Evolutionary conservation across 2,329 filamentous ascomycete genomes (phyloP).

Genomic region (Colletotrichum neosansevieriae): DNA sequence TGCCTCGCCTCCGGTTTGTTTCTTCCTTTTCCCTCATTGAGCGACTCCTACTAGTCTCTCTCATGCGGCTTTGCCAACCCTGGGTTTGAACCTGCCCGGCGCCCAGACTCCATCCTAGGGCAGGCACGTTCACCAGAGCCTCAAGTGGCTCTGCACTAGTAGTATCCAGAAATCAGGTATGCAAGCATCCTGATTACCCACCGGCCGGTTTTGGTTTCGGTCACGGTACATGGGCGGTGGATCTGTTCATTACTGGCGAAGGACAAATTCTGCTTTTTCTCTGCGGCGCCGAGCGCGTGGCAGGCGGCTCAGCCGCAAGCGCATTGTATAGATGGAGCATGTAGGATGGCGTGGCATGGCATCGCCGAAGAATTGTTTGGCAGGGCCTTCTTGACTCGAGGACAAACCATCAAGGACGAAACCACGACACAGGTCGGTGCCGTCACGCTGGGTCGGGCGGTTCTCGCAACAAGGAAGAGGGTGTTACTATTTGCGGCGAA

Average conservation of each 20-base stretch:
- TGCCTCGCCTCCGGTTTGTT: conserved; percentile 37
- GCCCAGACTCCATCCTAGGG: conserved; percentile 8
- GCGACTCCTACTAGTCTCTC: conserved; percentile 1
- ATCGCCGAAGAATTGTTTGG: conserved; percentile 21
- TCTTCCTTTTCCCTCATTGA: conserved; percentile 22
- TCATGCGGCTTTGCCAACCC: conserved; percentile 4
- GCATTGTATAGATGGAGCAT: conserved; percentile 25
- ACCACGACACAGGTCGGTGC: conserved; percentile 30
- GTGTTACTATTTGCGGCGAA: conserved; percentile 37
- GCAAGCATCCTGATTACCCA: conserved; percentile 34
- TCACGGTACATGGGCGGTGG: conserved; percentile 38
- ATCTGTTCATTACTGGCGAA: conserved; percentile 35
- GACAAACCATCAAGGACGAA: conserved; percentile 21
- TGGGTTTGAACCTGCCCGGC: conserved; percentile 15
- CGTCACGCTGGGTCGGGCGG: conserved; percentile 32
- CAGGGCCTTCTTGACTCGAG: conserved; percentile 31
- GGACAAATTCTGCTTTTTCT: conserved; percentile 5
- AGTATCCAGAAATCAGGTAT: conserved; percentile 11
- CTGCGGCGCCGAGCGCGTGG: conserved; percentile 9
- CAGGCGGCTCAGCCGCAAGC: conserved; percentile 7
- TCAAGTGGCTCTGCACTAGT: conserved; percentile 5
- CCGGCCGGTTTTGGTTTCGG: conserved; percentile 38
- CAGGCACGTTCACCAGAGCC: conserved; percentile 2
- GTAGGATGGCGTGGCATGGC: conserved; percentile 20
- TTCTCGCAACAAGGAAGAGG: conserved; percentile 32